Evolutionary conservation across 805 yeast genomes (phyloP).

Genomic region (Saccharomycopsis babjevae): DNA sequence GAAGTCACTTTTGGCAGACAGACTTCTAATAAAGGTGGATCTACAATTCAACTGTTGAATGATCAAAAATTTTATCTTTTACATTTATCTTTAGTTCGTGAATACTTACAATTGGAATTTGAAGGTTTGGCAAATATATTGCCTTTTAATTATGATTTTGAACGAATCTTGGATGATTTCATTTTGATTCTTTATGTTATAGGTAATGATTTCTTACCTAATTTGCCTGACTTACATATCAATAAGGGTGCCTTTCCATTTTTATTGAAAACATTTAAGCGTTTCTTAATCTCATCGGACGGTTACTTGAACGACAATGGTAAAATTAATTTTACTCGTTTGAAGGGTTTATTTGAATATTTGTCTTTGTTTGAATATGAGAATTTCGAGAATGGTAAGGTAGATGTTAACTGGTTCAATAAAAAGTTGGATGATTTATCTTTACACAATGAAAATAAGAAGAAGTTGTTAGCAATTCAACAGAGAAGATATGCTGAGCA

Average conservation of each 20-base stretch:
- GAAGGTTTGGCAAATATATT: slow-evolving; percentile 53
- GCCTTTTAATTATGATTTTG: slow-evolving; percentile 68
- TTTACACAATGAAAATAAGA: slow-evolving; percentile 57
- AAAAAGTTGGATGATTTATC: slow-evolving; percentile 73
- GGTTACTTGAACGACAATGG: slow-evolving; percentile 85
- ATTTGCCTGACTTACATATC: slow-evolving; percentile 85
- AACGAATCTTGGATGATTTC: slow-evolving; percentile 83
- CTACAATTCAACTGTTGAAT: slow-evolving; percentile 41
- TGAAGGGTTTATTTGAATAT: slow-evolving; percentile 65
- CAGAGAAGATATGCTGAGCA: slow-evolving; percentile 52
- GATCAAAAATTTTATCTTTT: slow-evolving; percentile 74
- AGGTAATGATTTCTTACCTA: slow-evolving; percentile 97
- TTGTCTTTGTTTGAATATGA: slow-evolving; percentile 73
- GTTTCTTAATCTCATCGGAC: slow-evolving; percentile 58
- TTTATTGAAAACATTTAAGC: slow-evolving; percentile 78
- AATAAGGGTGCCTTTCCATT: slow-evolving; percentile 97
- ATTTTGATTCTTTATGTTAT: slow-evolving; percentile 86
- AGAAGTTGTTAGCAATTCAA: slow-evolving; percentile 61
- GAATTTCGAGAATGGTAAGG: slow-evolving; percentile 72
- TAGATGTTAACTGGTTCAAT: slow-evolving; percentile 89
- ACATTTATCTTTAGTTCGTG: slow-evolving; percentile 82
- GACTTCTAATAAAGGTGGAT: slow-evolving; percentile 22
- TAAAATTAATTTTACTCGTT: slow-evolving; percentile 60
- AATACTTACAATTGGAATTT: slow-evolving; percentile 82
- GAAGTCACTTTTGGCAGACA: slow-evolving; percentile 80